Base-by-base conservation (phyloP, 371 early-diverging fungal genomes). In the Mucor racemosus region DNA sequence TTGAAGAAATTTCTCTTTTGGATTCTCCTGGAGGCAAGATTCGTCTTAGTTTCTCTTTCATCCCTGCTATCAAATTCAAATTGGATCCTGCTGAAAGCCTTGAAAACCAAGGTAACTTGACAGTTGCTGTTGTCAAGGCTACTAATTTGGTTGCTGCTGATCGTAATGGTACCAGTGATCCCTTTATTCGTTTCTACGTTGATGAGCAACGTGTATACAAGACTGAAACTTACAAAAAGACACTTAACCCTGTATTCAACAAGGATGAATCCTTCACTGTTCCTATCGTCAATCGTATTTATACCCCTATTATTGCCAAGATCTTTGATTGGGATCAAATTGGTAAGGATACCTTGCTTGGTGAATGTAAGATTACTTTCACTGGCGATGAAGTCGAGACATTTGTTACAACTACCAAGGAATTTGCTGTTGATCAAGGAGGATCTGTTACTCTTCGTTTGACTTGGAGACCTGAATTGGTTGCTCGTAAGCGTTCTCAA, bases 271-370 rank as follows among this genome's bases (percentile, higher is more conserved):
- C 73, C 21, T 91, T 94, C 68, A 87, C 87, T 17, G 76, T 93
- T 35, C 88, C 87, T 26, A 84, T 94, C 55, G 71, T 81, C 64
- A 65, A 85, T 31, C 85, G 88, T 69, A 78, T 70, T 5, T 77
- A 69, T 7, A 75, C 89, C 7, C 76, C 76, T 42, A 74, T 93
- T 59, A 69, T 78, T 10, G 82, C 89, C 15, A 90, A 91, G 57
- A 79, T 91, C 21, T 92, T 81, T 75, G 94, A 94, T 76, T 94
- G 94, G 94, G 93, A 94, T 65, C 90, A 91, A 76, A 74, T 94
- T 50, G 84, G 85, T 62, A 78, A 84, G 39, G 83, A 88, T 67
- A 85, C 84, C 42, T 79, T 84, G 33, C 70, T 94, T 11, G 85
- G 86, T 46, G 74, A 69, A 60, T 61, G 68, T 14, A 60, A 65